A percentile compares a stretch with the other conserved stretches of the same genome.
Conservation (phyloP, 2,329 filamentous ascomycete genomes). For the Keithomyces neogunnii region DNA sequence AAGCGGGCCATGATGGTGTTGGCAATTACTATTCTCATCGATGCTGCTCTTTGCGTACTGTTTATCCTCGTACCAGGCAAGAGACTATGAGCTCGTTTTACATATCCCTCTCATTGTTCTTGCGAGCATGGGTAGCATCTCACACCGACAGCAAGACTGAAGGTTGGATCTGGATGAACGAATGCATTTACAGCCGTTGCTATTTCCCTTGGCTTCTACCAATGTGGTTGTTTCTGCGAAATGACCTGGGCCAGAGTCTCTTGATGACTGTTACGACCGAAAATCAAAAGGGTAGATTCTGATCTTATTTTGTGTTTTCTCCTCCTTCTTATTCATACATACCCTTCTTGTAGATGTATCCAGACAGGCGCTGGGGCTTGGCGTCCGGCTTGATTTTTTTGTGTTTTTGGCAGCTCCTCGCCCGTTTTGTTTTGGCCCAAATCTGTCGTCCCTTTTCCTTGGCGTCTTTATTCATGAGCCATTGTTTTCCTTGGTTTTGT, state of each 20-base stretch:
- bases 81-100: conserved; percentile 44
- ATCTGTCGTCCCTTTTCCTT: not conserved
- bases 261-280: conserved; percentile 8
- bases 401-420: not conserved
- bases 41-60: conserved; percentile 74
- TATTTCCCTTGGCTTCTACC: not conserved
- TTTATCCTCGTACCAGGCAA: conserved; percentile 95
- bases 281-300: not conserved
- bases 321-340: too few species aligned
- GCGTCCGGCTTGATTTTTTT: conserved; percentile 1
- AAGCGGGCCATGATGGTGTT: conserved; percentile 79
- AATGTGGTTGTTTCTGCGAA: conserved; percentile 1
- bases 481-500: not conserved
- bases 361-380: conserved; percentile 1
- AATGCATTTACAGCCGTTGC: not conserved
- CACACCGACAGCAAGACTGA: not conserved
- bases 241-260: not conserved
- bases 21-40: conserved; percentile 63
- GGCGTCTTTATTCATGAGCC: not conserved
- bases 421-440: not conserved
- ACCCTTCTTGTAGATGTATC: conserved; percentile 4
- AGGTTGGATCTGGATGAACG: not conserved
- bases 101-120: conserved; percentile 8
- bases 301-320: not conserved
- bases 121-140: not conserved